Percentiles rank a stretch among this genome's conserved stretches.
These are phyloP conservation scores for Alnus glutinosa DNA, from an alignment of 306 rosid genomes.

Conservation along the genomic window DNA sequence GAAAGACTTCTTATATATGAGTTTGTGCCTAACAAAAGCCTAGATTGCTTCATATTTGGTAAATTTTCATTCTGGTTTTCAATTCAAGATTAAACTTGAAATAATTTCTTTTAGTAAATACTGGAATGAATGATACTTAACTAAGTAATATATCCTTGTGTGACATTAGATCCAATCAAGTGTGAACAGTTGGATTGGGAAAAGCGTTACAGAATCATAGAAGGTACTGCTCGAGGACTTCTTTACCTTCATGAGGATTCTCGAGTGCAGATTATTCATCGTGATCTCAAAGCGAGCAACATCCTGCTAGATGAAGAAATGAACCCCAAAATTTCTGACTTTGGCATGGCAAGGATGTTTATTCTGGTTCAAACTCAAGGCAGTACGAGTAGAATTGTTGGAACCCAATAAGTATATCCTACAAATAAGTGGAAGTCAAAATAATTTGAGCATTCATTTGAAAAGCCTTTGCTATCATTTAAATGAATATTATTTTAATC, in stretches of 20 bases:
- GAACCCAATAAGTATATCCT: no score
- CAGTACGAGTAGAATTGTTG: no score
- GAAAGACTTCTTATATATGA: slow-evolving; percentile 42
- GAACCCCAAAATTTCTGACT: no score
- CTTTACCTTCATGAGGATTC: slow-evolving; percentile 56
- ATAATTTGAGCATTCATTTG: no score
- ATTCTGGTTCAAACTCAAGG: no score
- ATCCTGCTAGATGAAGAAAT: no score
- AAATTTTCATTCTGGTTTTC: neutral
- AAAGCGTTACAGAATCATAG: slow-evolving; percentile 38
- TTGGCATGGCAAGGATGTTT: no score
- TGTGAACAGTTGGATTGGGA: slow-evolving; percentile 31
- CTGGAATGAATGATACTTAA: neutral
- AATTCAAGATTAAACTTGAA: slow-evolving; percentile 6
- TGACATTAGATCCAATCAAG: slow-evolving; percentile 31
- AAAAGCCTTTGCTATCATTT: no score
- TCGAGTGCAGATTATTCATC: slow-evolving; percentile 40
- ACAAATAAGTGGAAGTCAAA: no score
- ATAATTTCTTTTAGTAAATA: neutral
- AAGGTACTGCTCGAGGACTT: slow-evolving; percentile 40
- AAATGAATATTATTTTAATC: no score
- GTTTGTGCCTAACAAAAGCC: slow-evolving; percentile 52
- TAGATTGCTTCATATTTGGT: slow-evolving; percentile 52
- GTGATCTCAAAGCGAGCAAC: slow-evolving; percentile 46
- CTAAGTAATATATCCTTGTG: neutral